Conservation (phyloP, 169 alveolate genomes). For the Amoebophrya sp. region DNA sequence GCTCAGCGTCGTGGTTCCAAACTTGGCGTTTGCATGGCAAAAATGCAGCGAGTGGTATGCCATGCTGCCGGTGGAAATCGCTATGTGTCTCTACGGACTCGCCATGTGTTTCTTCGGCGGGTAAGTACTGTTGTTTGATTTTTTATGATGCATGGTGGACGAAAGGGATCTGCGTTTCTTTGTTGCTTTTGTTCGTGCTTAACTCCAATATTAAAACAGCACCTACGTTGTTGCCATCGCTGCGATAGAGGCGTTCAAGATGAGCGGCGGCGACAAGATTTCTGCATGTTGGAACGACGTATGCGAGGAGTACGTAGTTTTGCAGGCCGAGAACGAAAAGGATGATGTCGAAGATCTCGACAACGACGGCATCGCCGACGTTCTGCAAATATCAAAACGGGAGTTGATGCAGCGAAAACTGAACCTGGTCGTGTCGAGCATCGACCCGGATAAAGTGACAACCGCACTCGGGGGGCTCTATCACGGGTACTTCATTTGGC, state of each 20-base stretch:
- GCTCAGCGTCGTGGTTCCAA: neutral
- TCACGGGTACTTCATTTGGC: neutral
- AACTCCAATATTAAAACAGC: neutral
- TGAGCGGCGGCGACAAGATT: neutral
- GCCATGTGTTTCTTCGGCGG: neutral
- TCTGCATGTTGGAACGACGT: neutral
- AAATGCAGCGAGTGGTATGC: neutral
- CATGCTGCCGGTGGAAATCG: neutral
- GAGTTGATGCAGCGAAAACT: conserved; percentile 1
- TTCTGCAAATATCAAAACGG: neutral
- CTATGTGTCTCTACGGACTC: neutral
- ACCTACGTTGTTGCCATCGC: neutral
- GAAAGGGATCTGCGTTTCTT: neutral
- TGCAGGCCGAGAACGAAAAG: neutral
- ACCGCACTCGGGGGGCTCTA: neutral
- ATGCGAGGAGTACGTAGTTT: neutral
- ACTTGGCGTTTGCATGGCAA: neutral
- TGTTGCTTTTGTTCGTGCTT: neutral
- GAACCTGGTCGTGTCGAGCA: neutral
- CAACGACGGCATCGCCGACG: neutral
- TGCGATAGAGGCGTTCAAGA: neutral
- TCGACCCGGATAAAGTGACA: neutral
- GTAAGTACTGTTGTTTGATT: neutral
- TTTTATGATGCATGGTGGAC: neutral
- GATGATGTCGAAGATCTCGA: neutral